phyloP scores from a whole-genome alignment of 2,329 filamentous ascomycete species.

The Sporothrix protearum region DNA sequence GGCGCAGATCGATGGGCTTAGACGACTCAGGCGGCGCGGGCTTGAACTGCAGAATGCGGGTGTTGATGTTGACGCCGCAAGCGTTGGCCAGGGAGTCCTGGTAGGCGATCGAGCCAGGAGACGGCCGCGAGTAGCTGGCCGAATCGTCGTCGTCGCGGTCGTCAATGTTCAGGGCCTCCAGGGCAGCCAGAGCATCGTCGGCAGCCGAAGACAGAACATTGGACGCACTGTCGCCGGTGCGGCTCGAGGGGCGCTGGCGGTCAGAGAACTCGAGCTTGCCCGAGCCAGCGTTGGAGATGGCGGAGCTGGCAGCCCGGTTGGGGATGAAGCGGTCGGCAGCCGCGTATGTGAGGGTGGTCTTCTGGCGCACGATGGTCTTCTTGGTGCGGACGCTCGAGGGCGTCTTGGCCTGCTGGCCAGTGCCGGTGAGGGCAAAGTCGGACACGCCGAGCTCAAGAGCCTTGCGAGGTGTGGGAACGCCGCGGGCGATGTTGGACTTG shows the following conservation, averaged over 20 bases:
- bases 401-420: constrained; percentile 60
- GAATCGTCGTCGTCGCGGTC: constrained; percentile 68
- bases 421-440: constrained; percentile 86
- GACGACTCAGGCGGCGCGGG: constrained; percentile 96
- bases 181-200: constrained; percentile 73
- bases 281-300: constrained; percentile 74
- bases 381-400: constrained; percentile 56
- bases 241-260: constrained; percentile 67
- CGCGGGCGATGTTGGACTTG: constrained; percentile 90
- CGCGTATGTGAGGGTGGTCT: constrained; percentile 68
- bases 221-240: constrained; percentile 57
- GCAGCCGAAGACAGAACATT: constrained; percentile 72
- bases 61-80: constrained; percentile 80
- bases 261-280: constrained; percentile 75
- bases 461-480: constrained; percentile 72
- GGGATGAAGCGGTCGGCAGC: constrained; percentile 94
- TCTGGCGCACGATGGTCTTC: constrained; percentile 55
- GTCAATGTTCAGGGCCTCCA: constrained; percentile 71
- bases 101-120: constrained; percentile 67
- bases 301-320: constrained; percentile 85
- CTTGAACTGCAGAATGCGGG: constrained; percentile 97
- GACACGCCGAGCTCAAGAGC: constrained; percentile 84
- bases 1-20: constrained; percentile 93
- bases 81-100: constrained; percentile 32
- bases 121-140: constrained; percentile 68